These are phyloP conservation scores for Penicillium sp. DNA, from an alignment of 2,329 filamentous ascomycete species.

Conservation along the genomic window DNA sequence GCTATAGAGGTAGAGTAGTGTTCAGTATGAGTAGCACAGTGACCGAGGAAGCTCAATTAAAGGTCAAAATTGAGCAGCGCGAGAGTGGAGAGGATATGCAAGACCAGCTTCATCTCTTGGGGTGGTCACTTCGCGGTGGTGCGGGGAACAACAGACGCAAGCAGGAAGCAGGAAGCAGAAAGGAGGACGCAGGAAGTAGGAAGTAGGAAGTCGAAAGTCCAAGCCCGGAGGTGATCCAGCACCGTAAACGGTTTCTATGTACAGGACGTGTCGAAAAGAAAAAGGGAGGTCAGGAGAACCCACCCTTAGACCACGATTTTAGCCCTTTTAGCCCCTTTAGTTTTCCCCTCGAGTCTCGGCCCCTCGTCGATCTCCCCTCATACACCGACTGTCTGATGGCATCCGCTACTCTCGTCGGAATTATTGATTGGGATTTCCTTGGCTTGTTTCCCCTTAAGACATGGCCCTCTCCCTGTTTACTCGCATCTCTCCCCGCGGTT, in stretches of 20 bases:
- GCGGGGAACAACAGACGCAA: not conserved
- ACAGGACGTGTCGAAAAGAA: not conserved
- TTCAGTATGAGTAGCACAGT: not conserved
- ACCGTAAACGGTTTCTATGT: constrained; percentile 10
- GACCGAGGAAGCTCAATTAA: constrained; percentile 2
- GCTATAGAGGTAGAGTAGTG: not conserved
- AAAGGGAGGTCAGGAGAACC: constrained; percentile 20
- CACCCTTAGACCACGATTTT: constrained; percentile 13
- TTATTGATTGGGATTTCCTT: not conserved
- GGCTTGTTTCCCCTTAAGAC: not conserved
- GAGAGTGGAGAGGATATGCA: constrained; percentile 9
- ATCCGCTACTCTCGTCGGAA: constrained; percentile 9
- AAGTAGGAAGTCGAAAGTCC: no score
- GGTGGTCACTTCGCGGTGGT: not conserved
- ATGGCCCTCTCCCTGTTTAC: not conserved
- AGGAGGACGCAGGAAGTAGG: not conserved
- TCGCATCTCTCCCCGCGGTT: not conserved
- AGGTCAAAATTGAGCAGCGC: not conserved
- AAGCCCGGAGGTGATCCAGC: constrained; percentile 18
- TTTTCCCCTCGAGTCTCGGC: constrained; percentile 24
- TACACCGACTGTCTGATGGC: constrained; percentile 24
- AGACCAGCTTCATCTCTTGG: constrained; percentile 19
- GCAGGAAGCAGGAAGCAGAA: not conserved
- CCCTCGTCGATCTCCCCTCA: constrained; percentile 29
- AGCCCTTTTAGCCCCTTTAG: constrained; percentile 25